These are phyloP conservation scores for Mucor piriformis DNA, from an alignment of 371 early-diverging fungal species.

Conservation along the genomic window DNA sequence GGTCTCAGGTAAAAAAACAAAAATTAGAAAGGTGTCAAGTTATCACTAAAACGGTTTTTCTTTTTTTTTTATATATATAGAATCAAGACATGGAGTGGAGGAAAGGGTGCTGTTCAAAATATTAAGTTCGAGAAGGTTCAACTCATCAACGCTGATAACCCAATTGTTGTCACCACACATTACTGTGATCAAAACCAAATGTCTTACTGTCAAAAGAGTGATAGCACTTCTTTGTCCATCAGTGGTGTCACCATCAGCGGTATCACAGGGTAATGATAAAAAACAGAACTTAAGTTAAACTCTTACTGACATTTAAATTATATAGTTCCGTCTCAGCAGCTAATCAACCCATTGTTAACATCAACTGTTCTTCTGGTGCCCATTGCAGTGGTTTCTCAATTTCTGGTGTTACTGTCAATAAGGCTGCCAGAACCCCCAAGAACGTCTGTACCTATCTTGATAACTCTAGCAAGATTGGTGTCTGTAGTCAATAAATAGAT, in stretches of 20 bases:
- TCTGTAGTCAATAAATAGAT: conserved; percentile 6
- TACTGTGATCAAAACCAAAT: too few relatives aligned
- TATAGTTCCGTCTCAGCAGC: conserved; percentile 12
- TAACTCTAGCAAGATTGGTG: conserved; percentile 13
- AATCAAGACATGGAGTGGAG: too few relatives aligned
- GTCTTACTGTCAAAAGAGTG: too few relatives aligned
- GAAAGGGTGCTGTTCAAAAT: conserved; percentile 26
- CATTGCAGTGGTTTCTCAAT: conserved; percentile 32
- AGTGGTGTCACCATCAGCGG: conserved; percentile 27
- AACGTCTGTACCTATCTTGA: conserved; percentile 18
- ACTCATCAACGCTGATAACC: conserved; percentile 29
- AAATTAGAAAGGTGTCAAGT: too few relatives aligned
- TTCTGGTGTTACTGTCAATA: too few relatives aligned
- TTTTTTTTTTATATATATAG: too few relatives aligned
- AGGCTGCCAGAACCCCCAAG: conserved; percentile 18
- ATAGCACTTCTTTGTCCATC: conserved; percentile 40
- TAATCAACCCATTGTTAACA: conserved; percentile 24
- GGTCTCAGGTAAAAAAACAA: too few relatives aligned
- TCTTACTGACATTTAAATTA: too few relatives aligned
- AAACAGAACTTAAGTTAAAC: not conserved
- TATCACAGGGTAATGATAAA: conserved; percentile 23
- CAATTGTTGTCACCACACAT: conserved; percentile 36
- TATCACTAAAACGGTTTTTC: too few relatives aligned
- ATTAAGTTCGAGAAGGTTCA: conserved; percentile 27
- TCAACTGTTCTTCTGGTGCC: conserved; percentile 32